These are phyloP conservation scores for Boletus pseudopeckii DNA, from an alignment of 768 basidiomycete genomes.

Conservation along the genomic window DNA sequence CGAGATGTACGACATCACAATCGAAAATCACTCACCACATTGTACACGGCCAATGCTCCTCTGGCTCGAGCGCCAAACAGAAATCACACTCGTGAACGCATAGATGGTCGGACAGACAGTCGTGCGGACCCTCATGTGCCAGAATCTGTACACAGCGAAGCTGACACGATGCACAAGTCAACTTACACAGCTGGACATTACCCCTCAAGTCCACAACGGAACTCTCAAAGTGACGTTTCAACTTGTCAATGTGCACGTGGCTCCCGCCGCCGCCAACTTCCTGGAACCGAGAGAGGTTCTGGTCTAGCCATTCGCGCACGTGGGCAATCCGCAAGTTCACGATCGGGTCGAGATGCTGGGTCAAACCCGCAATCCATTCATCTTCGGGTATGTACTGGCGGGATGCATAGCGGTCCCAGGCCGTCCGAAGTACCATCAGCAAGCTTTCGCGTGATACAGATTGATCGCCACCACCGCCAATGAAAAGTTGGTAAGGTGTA, in stretches of 20 bases:
- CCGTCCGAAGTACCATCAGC: conserved; percentile 13
- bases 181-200: conserved; percentile 47
- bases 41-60: conserved; percentile 37
- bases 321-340: conserved; percentile 43
- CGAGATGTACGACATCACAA: background rate
- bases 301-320: conserved; percentile 49
- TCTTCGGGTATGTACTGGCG: conserved; percentile 26
- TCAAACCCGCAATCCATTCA: conserved; percentile 40
- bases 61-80: conserved; percentile 29
- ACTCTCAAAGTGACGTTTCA: conserved; percentile 43
- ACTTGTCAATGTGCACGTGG: conserved; percentile 42
- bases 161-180: conserved; percentile 46
- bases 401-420: conserved; percentile 18
- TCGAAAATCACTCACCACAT: conserved; percentile 38
- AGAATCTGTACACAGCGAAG: conserved; percentile 46
- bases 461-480: conserved; percentile 20
- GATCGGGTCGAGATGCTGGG: conserved; percentile 36
- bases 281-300: conserved; percentile 49
- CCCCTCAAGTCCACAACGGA: conserved; percentile 43
- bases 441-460: conserved; percentile 12
- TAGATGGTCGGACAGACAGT: conserved; percentile 48
- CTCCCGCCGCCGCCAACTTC: conserved; percentile 3
- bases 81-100: conserved; percentile 47
- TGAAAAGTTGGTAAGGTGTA: conserved; percentile 36
- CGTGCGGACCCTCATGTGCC: conserved; percentile 44